Base-by-base conservation (phyloP, 2,329 filamentous ascomycete genomes). In the Chaetoscypha palmicola region DNA sequence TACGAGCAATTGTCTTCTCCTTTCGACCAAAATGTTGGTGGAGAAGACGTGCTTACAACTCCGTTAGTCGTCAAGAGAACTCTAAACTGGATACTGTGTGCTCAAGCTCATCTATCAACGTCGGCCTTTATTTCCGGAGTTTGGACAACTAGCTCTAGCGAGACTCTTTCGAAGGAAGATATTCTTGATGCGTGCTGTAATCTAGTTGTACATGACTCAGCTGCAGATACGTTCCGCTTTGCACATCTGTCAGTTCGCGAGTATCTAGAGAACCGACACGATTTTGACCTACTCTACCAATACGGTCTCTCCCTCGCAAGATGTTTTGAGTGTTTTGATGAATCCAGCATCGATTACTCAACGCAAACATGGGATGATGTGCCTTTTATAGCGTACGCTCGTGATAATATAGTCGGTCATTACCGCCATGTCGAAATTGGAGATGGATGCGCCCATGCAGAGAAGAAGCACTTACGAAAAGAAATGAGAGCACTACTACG, bases 181-280 rank as follows among this genome's bases (percentile, higher is more conserved):
- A 11, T 49, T 5, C 26, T 51, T 26, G 33, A 46, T 8, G 35
- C 46, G n/a, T 51, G 46, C 43, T 46, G 17, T 36, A 49, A 51
- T 22, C 10, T 51, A 11, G 43, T 51, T 12, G 31, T 51, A 11
- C 43, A 38, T 10, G 46, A 51, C 23, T 7, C 20, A n/a, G 39
- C 35, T 11, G 28, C 43, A 5, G 36, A 49, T n/a, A 35, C 30
- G 17, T 51, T 49, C 33, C 39, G 40, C 31, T 49, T 51, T 33
- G 37, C 49, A 5, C 46, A 51, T 37, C 23, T 49, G 22, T 51
- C 43, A 8, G 46, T 51, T 11, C 32, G 43, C 40, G 49, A 51
- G 39, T 51, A 40, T 39, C n/a, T 51, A 7, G 36, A 48, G 31
- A 37, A 28, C 5, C 14, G n/a, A 28, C 12, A 14, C 22, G 42